Base-by-base conservation (phyloP, 108 stramenopile genomes). In the Discostella stelligeroides region DNA sequence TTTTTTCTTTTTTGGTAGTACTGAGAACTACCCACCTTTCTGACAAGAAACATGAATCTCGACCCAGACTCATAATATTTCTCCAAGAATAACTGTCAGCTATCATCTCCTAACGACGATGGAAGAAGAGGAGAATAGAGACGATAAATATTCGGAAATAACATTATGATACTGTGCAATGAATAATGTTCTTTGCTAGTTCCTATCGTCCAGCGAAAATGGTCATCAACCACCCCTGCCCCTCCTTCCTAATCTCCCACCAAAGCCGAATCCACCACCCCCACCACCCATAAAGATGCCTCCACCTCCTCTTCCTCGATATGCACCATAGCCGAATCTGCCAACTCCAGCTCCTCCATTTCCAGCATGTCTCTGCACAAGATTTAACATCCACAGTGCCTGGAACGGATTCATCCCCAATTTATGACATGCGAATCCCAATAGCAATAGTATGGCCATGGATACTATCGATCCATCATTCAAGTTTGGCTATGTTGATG, bases 341-440 rank as follows among this genome's bases (percentile, higher is more conserved):
- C n/a, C n/a, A 29, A 60, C 69, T 7, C 75, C 59, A 9, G 53
- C 62, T 20, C 85, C n/a, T n/a, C n/a, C n/a, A n/a, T n/a, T n/a
- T n/a, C n/a, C n/a, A n/a, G n/a, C 68, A 20, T 81, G 39, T 41
- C 81, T 73, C 39, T 63, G 68, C 73, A 86, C 65, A 25, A 85
- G 59, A 66, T 85, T 85, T 50, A 90, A 30, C 63, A 92, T 71
- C 69, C 70, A 69, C 12, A 92, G 23, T 20, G 76, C 71, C 41
- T 89, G 87, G 53, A 85, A 85, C 21, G 87, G 88, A 57, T 86
- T 86, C 11, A 89, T 79, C 11, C 88, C 91, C 74, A 81, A 81
- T 41, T 79, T 57, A 67, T 87, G 84, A 37, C 86, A 86, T 18
- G 77, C 25, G 42, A 71, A 75, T 17, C 70, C 70, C 30, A 83